Evolutionary conservation across 148 eudicot species (phyloP).

Genomic region (Rhododendron vialii): DNA sequence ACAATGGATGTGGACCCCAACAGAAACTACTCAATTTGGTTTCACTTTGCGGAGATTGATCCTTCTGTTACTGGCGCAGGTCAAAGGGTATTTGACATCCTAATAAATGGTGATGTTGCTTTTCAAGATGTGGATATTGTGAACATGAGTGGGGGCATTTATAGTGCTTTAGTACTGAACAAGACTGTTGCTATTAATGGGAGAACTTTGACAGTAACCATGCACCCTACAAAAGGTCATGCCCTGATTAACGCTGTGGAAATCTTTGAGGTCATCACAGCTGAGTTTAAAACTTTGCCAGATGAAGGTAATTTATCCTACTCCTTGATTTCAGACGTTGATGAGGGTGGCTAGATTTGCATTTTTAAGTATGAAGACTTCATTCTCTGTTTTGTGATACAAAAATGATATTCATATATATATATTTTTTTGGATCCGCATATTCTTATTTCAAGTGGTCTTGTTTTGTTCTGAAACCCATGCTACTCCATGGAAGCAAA

Average conservation of each 20-base stretch:
- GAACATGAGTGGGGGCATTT: slow-evolving; percentile 56
- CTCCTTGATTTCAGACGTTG: background rate
- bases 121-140: slow-evolving; percentile 75
- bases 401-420: background rate
- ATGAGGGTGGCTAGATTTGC: background rate
- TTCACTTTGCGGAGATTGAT: slow-evolving; percentile 96
- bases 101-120: slow-evolving; percentile 64
- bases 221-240: slow-evolving; percentile 62
- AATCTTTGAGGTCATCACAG: slow-evolving; percentile 63
- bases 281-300: slow-evolving; percentile 71
- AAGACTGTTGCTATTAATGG: slow-evolving; percentile 78
- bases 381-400: background rate
- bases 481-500: background rate
- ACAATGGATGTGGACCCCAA: slow-evolving; percentile 88
- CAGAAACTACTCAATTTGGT: slow-evolving; percentile 88
- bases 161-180: slow-evolving; percentile 78
- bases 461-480: background rate
- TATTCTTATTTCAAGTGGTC: background rate
- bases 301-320: slow-evolving; percentile 60
- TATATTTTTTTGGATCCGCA: no score
- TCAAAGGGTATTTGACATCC: slow-evolving; percentile 77
- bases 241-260: slow-evolving; percentile 76
- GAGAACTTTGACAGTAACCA: slow-evolving; percentile 62
- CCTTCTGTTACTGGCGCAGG: slow-evolving; percentile 63
- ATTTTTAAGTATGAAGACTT: background rate